Conservation (phyloP, 306 rosid species). For the Quercus wislizeni region DNA sequence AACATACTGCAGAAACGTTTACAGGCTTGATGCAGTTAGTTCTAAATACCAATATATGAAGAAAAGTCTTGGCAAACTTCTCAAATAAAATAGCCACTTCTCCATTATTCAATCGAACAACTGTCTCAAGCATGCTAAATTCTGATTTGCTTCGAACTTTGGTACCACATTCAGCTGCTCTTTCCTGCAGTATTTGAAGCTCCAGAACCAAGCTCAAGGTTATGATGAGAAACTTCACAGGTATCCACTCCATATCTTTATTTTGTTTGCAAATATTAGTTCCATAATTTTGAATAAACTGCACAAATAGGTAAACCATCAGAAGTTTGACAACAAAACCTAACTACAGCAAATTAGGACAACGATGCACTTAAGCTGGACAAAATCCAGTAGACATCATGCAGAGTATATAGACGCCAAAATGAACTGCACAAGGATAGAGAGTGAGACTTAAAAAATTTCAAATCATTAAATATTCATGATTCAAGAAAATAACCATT, state of each 20-base stretch:
- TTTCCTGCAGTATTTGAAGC: constrained; percentile 64
- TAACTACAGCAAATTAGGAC: background rate
- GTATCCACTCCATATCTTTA: constrained; percentile 33
- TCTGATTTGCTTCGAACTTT: constrained; percentile 38
- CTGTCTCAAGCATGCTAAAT: constrained; percentile 26
- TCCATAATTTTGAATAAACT: constrained; percentile 64
- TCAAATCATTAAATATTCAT: background rate
- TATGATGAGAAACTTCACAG: constrained; percentile 77
- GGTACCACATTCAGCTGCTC: constrained; percentile 36
- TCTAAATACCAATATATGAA: constrained; percentile 55
- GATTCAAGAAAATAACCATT: background rate
- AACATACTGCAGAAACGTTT: constrained; percentile 10
- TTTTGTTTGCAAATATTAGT: constrained; percentile 46
- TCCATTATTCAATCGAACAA: constrained; percentile 34
- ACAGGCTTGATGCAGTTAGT: constrained; percentile 21
- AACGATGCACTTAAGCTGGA: background rate
- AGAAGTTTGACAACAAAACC: constrained; percentile 8
- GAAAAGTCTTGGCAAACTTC: constrained; percentile 48
- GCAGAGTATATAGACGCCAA: background rate
- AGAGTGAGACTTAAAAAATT: background rate
- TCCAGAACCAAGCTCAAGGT: constrained; percentile 69
- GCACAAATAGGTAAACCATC: constrained; percentile 29
- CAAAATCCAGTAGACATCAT: background rate
- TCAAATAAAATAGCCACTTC: constrained; percentile 39
- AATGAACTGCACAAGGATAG: background rate